phyloP scores from a whole-genome alignment of 208 protist species.

The Lotmaria passim region DNA sequence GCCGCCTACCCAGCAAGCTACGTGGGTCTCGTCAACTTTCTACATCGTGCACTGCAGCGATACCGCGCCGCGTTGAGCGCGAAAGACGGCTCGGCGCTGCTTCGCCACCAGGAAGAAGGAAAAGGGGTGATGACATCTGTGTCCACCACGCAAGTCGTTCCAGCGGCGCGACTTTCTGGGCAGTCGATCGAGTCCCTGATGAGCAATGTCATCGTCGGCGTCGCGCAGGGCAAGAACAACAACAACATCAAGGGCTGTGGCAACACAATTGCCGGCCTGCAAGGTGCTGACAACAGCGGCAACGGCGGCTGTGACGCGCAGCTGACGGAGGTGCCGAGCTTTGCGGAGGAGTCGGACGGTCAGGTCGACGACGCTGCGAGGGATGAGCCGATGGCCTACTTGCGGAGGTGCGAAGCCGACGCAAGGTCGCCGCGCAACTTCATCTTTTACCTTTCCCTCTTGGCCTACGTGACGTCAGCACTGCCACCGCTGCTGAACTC shows the following conservation, averaged over 20 bases:
- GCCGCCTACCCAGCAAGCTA: slow-evolving; percentile 25
- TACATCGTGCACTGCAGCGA: slow-evolving; percentile 26
- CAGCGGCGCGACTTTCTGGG: neutral
- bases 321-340: neutral
- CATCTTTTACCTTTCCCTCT: slow-evolving; percentile 32
- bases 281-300: neutral
- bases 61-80: slow-evolving; percentile 1
- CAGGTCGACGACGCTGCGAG: neutral
- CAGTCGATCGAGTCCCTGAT: slow-evolving; percentile 13
- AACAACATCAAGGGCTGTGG: too few species aligned
- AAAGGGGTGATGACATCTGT: neutral
- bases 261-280: too few species aligned
- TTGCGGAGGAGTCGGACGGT: neutral
- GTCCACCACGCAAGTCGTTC: neutral
- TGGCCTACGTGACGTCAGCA: slow-evolving; percentile 35
- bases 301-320: neutral
- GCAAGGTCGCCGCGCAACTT: slow-evolving; percentile 23
- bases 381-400: slow-evolving; percentile 4
- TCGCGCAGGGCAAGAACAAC: too few species aligned
- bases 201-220: neutral
- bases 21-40: slow-evolving; percentile 25
- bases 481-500: slow-evolving; percentile 28
- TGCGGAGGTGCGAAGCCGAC: slow-evolving; percentile 27
- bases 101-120: neutral
- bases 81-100: too few species aligned